Evolutionary conservation across 768 basidiomycete species (phyloP), one percentile per base, ranked within the genome.

Genomic region (Suillus fuscotomentosus): DNA sequence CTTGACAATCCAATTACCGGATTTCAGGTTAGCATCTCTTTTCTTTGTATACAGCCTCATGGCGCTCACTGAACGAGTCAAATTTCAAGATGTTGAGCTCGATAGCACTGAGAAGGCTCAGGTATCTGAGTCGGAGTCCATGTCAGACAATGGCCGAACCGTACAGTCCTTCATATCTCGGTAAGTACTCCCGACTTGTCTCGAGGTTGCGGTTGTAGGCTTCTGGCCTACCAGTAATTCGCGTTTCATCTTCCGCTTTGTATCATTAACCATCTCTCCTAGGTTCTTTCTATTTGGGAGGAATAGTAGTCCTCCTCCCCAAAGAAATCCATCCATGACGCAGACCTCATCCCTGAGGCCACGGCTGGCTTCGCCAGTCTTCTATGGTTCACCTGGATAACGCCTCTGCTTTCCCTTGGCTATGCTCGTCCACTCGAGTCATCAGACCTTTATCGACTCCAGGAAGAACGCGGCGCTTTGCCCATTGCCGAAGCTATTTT

Each of bases 391-490:
- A 75, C 76, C 51, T 95, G 94, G 94, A 82, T 95, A 22, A 87
- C 86, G 3, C 84, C 86, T 3, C 75, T 95, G 27, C 82, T 96
- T 66, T 74, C 79, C 11, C 78, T 94, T 13, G 94, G 94, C 9
- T 94, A 94, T 70, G 83, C 86, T 9, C 84, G 94, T 9, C 91
- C 94, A 1, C 82, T 97, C 3, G 90, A 94, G 70, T 87, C 88
- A 0, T 76, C 89, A 0, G 94, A 96, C 75, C 80, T 96, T 4
- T 95, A 89, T 81, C 90, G 86, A 74, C 85, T 95, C 31, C 87
- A 87, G 64, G 84, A 87, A 43, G 73, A 84, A 24, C 84, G 87
- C 31, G 80, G 84, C 2, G 83, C 94, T 0, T 82, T 79, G 1
- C 70, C 77, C 17, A 85, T 94, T 45, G 89, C 91, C 3, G 78